Evolutionary conservation across 148 eudicot species (phyloP), one percentile per base, ranked within the genome.

Genomic region (Suaeda aralocaspica): DNA sequence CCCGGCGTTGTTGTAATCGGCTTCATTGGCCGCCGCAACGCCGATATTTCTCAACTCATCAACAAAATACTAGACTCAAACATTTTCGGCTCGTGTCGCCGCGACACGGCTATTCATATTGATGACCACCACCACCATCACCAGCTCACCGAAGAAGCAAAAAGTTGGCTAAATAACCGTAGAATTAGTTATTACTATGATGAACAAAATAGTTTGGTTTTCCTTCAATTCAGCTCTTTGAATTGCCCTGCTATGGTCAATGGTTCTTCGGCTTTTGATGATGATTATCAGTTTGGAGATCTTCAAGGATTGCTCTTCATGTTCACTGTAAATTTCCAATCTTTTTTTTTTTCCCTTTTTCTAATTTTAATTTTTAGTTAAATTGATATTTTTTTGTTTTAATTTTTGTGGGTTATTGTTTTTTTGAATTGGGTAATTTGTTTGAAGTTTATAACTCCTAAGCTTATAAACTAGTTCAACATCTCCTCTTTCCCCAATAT

Each of bases 251-350:
- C 78, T 16, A 50, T 79, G 66, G 52, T 16, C 19, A 78, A 60
- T 56, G 58, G 69, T 13, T 82, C 75, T 24, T 74, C 81, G 46
- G 88, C 80, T 74, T 83, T 85, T 10, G 68, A 46, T 39, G 45
- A 78, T 45, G 94, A 88, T 58, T 86, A 90, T 41, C 81, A 67
- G 52, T 77, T 82, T 25, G 87, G 82, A 66, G 94, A 92, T 77
- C 92, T 92, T 79, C 87, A 90, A 66, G 98, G 86, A 5, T 67
- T 89, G 92, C 89, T 92, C 39, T 90, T 92, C 69, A 88, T 92
- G 96, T 92, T 92, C 86, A 84, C 90, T 73, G 98, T 92, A 64
- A 79, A 86, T n/a, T 77, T 68, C n/a, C n/a, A n/a, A n/a, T n/a
- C n/a, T n/a, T n/a, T n/a, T n/a, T n/a, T n/a, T n/a, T n/a, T n/a